A percentile compares a stretch with the other conserved stretches of the same genome.
Evolutionary conservation across 805 yeast species (phyloP).

Genomic region (Wickerhamiella alocasiicola): DNA sequence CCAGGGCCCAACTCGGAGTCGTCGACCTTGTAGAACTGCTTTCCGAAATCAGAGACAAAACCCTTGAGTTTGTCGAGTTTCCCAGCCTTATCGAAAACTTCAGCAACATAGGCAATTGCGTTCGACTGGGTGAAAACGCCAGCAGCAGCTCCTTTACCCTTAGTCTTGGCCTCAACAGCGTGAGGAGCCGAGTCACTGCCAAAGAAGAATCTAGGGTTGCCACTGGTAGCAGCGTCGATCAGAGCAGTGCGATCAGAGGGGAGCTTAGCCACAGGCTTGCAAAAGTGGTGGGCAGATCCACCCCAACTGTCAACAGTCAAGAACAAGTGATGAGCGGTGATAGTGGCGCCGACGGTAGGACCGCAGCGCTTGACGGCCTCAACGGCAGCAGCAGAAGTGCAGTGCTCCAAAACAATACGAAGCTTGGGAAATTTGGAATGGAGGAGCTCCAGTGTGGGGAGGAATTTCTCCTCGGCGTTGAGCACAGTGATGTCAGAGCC

Average conservation of each 20-base stretch:
- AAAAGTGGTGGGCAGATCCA: conserved; percentile 85
- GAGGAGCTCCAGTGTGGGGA: conserved; percentile 74
- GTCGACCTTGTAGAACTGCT: conserved; percentile 51
- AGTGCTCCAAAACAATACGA: conserved; percentile 83
- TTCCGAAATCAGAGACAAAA: conserved; percentile 69
- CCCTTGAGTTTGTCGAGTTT: conserved; percentile 53
- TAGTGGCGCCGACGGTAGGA: conserved; percentile 73
- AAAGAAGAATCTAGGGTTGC: conserved; percentile 84
- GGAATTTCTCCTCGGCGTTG: conserved; percentile 85
- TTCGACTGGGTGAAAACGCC: conserved; percentile 89
- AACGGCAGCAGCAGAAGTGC: conserved; percentile 84
- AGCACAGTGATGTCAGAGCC: conserved; percentile 69
- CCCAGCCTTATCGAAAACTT: conserved; percentile 58
- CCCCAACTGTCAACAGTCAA: conserved; percentile 93
- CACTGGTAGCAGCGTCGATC: conserved; percentile 78
- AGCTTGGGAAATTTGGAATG: conserved; percentile 75
- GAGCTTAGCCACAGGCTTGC: conserved; percentile 95
- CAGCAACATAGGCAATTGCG: conserved; percentile 74
- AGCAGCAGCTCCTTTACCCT: conserved; percentile 82
- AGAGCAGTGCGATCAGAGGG: conserved; percentile 75
- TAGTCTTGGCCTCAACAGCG: conserved; percentile 65
- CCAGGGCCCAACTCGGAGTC: conserved; percentile 33
- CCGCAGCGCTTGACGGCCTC: conserved; percentile 63
- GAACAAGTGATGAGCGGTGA: conserved; percentile 89
- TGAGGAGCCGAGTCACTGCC: conserved; percentile 99